Base-by-base conservation (phyloP, 1,284 basidiomycete genomes). In the Microbotryum intermedium region DNA sequence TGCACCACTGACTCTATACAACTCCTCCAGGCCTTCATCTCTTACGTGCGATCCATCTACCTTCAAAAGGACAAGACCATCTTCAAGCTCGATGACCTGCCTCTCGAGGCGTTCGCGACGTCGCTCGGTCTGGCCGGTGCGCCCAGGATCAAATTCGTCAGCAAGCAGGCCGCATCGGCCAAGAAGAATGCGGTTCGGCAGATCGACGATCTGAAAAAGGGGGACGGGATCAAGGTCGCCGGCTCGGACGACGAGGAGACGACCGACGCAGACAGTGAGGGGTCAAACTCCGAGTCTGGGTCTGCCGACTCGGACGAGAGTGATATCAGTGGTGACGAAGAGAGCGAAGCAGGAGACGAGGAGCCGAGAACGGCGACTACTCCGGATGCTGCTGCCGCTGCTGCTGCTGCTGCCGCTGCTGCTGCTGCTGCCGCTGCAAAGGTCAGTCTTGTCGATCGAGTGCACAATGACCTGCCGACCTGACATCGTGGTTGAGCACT, bases 41-140 rank as follows among this genome's bases (percentile, higher is more conserved):
- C 92, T 6, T 98, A 99, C 74, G 80, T 97, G 68, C 88, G 91
- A 23, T 95, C 92, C 0, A 79, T 99, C 43, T 82, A 95, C 74
- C 78, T 98, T 29, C 93, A 97, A 69, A 94, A 91, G 74, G 86
- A 98, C 78, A 98, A 97, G 74, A 79, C 83, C 1, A 84, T 92
- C 66, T 98, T 98, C 80, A 87, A 91, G 72, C 77, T 97, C 29
- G 80, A 83, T 4, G 83, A 86, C 61, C 80, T 95, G 10, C 92
- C 93, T 1, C 80, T 87, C 4, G 85, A 92, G 69, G 80, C 82
- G 25, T 98, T 85, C 71, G 92, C 95, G 0, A 86, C 88, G 55
- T 86, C 90, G 6, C 81, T 99, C 54, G 95, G 95, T 55, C 78
- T 98, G 23, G 90, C 94, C 8, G 94, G 95, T 50, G 86, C 88